Percentiles rank a stretch among this genome's conserved stretches.
phyloP scores from a whole-genome alignment of 2,329 filamentous ascomycete genomes.

The Lasiodiplodia gonubiensis region DNA sequence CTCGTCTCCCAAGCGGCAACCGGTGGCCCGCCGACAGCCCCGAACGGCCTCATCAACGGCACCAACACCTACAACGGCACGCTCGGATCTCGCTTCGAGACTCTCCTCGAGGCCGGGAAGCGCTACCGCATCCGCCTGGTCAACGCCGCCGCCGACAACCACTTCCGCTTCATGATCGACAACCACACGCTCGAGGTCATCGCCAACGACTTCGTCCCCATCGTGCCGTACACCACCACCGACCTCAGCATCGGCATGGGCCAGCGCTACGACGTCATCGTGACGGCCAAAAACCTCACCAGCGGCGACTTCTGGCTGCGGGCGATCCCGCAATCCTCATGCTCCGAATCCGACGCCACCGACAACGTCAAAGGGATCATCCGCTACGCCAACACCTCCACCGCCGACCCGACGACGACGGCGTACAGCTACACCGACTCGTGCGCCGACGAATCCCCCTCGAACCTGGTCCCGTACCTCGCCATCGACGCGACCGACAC shows the following conservation, averaged over 20 bases:
- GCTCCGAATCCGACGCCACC: neutral
- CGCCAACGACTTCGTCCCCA: conserved; percentile 50
- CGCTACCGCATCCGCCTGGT: conserved; percentile 51
- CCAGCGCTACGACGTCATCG: conserved; percentile 49
- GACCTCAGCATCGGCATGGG: conserved; percentile 44
- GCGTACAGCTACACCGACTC: too few species aligned
- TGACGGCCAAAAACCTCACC: conserved; percentile 41
- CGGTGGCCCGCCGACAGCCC: too few species aligned
- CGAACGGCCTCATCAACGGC: conserved; percentile 37
- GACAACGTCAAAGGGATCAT: conserved; percentile 16
- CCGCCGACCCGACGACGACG: too few species aligned
- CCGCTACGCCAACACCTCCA: too few species aligned
- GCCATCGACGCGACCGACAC: too few species aligned
- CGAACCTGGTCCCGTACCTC: too few species aligned
- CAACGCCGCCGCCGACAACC: conserved; percentile 48
- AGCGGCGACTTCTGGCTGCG: conserved; percentile 46
- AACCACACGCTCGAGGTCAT: conserved; percentile 52
- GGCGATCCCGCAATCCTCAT: conserved; percentile 29
- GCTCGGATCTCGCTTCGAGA: conserved; percentile 36
- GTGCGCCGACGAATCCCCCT: too few species aligned
- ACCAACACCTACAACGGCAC: conserved; percentile 39
- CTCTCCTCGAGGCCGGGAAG: conserved; percentile 48
- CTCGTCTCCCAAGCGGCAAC: too few species aligned
- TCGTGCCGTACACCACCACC: conserved; percentile 48
- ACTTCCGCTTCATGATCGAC: conserved; percentile 52